These are phyloP conservation scores for Geotrichum aggregatum DNA, from an alignment of 1,139 yeast genomes.

Conservation along the genomic window DNA sequence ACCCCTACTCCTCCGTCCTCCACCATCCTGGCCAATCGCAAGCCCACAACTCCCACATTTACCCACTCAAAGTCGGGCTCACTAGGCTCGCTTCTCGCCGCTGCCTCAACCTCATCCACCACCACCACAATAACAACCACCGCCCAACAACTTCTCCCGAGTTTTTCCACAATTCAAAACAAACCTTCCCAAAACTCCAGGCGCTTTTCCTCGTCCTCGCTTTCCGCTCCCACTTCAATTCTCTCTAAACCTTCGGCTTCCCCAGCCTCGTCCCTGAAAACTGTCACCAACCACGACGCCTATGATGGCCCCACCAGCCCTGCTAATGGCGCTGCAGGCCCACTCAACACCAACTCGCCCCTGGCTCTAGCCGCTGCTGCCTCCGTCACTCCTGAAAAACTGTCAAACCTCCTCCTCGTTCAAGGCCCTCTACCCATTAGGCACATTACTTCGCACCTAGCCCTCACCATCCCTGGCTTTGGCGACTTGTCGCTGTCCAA, in stretches of 20 bases:
- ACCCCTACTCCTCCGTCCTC: conserved; percentile 17
- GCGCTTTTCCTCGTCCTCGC: conserved; percentile 18
- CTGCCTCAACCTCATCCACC: conserved; percentile 2
- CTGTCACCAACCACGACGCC: conserved; percentile 10
- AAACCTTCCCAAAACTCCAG: background rate
- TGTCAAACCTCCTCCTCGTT: conserved; percentile 61
- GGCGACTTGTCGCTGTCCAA: conserved; percentile 77
- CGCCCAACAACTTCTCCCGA: conserved; percentile 8
- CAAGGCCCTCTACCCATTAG: conserved; percentile 91
- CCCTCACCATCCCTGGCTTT: conserved; percentile 72
- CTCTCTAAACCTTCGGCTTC: conserved; percentile 13
- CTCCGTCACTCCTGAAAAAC: conserved; percentile 73
- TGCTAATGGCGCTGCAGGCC: conserved; percentile 25
- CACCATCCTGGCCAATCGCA: background rate
- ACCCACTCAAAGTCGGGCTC: conserved; percentile 4
- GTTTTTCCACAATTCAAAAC: background rate
- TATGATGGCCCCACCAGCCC: conserved; percentile 8
- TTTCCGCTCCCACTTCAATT: conserved; percentile 17
- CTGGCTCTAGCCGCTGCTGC: conserved; percentile 87
- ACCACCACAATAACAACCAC: too few species aligned
- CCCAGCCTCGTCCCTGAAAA: conserved; percentile 10
- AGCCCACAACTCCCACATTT: conserved; percentile 2
- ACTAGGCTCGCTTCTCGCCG: background rate
- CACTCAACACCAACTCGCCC: conserved; percentile 71
- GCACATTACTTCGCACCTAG: conserved; percentile 75